phyloP scores from a whole-genome alignment of 805 yeast species.

The Candida pini region DNA sequence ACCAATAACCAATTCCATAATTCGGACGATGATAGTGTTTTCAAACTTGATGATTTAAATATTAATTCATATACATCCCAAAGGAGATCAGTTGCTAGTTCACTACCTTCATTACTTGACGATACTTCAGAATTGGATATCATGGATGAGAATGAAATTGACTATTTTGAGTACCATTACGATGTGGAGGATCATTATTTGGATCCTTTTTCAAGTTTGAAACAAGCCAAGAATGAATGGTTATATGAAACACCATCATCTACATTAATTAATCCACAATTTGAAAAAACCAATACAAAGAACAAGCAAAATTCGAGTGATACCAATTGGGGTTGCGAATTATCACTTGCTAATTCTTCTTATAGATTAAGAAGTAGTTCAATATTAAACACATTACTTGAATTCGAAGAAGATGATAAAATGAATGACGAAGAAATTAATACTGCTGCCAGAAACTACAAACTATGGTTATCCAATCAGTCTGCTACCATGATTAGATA shows the following conservation, averaged over 20 bases:
- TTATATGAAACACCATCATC: conserved; percentile 13
- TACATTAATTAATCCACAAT: not conserved
- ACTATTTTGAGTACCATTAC: conserved; percentile 11
- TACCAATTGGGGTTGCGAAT: conserved; percentile 12
- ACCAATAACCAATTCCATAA: too few species aligned
- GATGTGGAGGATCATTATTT: conserved; percentile 7
- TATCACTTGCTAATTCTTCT: conserved; percentile 7
- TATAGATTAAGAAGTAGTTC: conserved; percentile 2
- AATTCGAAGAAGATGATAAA: not conserved
- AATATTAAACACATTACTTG: conserved; percentile 3
- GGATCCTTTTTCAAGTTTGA: conserved; percentile 2
- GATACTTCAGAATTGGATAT: conserved; percentile 12
- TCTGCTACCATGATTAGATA: too few species aligned
- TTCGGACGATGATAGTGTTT: conserved; percentile 15
- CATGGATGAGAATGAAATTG: conserved; percentile 6
- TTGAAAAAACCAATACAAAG: not conserved
- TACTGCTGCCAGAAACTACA: conserved; percentile 12
- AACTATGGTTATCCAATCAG: conserved; percentile 11
- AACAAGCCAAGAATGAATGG: conserved; percentile 5
- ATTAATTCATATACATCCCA: conserved; percentile 13
- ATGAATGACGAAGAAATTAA: not conserved
- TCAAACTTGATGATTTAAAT: conserved; percentile 18
- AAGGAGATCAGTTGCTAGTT: conserved; percentile 13
- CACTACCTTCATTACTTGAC: conserved; percentile 19
- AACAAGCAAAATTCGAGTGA: conserved; percentile 1